phyloP scores from a whole-genome alignment of 2,329 filamentous ascomycete genomes.

The Neofusicoccum cordaticola region DNA sequence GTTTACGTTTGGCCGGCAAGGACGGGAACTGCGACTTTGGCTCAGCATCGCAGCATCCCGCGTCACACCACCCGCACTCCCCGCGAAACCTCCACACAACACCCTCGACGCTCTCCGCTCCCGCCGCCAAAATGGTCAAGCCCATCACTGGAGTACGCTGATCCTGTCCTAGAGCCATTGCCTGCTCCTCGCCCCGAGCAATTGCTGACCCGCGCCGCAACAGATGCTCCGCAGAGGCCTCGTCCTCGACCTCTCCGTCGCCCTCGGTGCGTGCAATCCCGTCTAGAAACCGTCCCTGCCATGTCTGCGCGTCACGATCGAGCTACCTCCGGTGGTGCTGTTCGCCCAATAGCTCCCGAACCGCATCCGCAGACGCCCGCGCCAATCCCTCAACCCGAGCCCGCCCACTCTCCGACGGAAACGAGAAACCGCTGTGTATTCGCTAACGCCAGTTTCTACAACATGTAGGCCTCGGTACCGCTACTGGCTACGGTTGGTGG shows the following conservation, averaged over 20 bases:
- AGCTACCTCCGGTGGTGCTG: not conserved
- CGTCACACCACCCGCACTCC: slow-evolving; percentile 8
- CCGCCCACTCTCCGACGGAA: not conserved
- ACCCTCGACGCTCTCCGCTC: slow-evolving; percentile 19
- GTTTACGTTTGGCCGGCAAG: not conserved
- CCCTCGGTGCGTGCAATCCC: slow-evolving; percentile 54
- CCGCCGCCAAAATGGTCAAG: slow-evolving; percentile 41
- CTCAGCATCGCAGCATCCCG: not conserved
- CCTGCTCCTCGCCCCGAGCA: not conserved
- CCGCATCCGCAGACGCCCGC: not conserved
- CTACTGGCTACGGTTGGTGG: slow-evolving; percentile 65
- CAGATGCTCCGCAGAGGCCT: slow-evolving; percentile 66
- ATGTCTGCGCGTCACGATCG: not conserved
- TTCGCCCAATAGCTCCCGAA: not conserved
- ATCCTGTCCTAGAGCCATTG: slow-evolving; percentile 14
- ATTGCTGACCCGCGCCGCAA: slow-evolving; percentile 3
- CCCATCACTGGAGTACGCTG: slow-evolving; percentile 51
- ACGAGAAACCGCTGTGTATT: not conserved
- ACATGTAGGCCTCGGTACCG: slow-evolving; percentile 56
- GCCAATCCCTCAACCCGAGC: not conserved
- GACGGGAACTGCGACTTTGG: not conserved
- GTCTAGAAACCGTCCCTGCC: not conserved
- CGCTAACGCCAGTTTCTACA: not conserved
- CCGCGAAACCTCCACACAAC: not conserved
- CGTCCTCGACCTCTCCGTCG: slow-evolving; percentile 65